Evolutionary conservation across 495 filamentous ascomycete species (phyloP).

Genomic region (Trichoderma reesei): DNA sequence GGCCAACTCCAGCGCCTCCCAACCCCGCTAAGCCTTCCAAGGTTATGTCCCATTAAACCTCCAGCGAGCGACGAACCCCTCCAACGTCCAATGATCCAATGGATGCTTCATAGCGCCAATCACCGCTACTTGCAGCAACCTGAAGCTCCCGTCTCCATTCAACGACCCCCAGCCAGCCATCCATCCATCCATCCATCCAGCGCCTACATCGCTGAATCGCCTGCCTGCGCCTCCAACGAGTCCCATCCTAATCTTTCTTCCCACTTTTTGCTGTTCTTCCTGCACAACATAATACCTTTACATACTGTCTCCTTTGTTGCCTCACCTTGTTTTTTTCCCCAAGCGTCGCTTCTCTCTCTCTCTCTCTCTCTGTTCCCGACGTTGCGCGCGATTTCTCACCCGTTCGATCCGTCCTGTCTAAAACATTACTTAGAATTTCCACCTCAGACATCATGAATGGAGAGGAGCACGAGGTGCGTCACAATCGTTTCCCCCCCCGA

Average conservation of each 20-base stretch:
- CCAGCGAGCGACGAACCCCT: neutral
- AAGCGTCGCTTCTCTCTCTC: too few species aligned
- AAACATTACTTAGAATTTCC: too few species aligned
- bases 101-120: neutral
- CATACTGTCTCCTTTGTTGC: too few species aligned
- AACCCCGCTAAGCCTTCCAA: constrained; percentile 7
- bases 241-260: too few species aligned
- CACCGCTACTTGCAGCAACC: neutral
- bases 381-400: neutral
- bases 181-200: too few species aligned
- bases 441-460: neutral
- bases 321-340: too few species aligned
- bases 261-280: too few species aligned
- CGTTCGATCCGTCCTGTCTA: too few species aligned
- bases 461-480: constrained; percentile 14
- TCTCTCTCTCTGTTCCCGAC: neutral
- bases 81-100: constrained; percentile 7
- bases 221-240: too few species aligned
- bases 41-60: neutral
- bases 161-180: neutral
- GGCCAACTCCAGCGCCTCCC: neutral
- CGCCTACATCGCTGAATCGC: too few species aligned
- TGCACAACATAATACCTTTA: neutral
- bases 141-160: neutral
- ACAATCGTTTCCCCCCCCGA: neutral